Conservation (phyloP, 441 rosid species). For the Croton setiger region DNA sequence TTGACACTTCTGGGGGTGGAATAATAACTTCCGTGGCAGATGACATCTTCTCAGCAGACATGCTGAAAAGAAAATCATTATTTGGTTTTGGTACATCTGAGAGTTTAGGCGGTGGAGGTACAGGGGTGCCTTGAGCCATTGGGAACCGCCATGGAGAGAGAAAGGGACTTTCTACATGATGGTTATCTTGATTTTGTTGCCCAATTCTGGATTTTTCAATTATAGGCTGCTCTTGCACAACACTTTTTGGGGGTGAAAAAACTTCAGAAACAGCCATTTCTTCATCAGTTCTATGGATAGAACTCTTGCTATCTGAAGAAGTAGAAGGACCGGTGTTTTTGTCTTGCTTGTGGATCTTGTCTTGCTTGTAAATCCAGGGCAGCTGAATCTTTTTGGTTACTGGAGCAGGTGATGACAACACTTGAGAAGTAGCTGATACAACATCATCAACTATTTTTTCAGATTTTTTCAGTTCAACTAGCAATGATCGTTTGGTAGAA, state of each 20-base stretch:
- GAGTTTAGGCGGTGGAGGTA: constrained; percentile 32
- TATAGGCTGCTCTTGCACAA: constrained; percentile 26
- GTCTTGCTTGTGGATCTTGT: constrained; percentile 30
- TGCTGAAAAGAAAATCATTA: constrained; percentile 23
- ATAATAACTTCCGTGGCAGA: constrained; percentile 33
- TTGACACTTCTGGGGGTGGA: constrained; percentile 36
- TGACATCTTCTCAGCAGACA: constrained; percentile 32
- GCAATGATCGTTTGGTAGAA: constrained; percentile 80
- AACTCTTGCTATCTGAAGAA: constrained; percentile 29
- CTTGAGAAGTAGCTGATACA: constrained; percentile 43
- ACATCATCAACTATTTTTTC: constrained; percentile 65
- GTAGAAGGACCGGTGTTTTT: constrained; percentile 29
- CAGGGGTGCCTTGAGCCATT: constrained; percentile 35
- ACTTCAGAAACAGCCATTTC: constrained; percentile 42
- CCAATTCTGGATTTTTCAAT: constrained; percentile 30
- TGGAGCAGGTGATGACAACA: constrained; percentile 30
- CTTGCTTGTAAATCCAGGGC: constrained; percentile 30
- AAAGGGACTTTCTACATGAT: constrained; percentile 26
- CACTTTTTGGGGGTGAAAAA: constrained; percentile 38
- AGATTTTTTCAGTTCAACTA: constrained; percentile 77
- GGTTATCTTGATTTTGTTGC: constrained; percentile 33
- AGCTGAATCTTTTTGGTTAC: constrained; percentile 35
- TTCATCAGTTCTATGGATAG: constrained; percentile 33
- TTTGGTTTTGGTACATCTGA: constrained; percentile 33
- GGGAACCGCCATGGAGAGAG: constrained; percentile 37